Evolutionary conservation across 2,329 filamentous ascomycete genomes (phyloP).

Genomic region (Teratosphaeria pseudoeucalypti): DNA sequence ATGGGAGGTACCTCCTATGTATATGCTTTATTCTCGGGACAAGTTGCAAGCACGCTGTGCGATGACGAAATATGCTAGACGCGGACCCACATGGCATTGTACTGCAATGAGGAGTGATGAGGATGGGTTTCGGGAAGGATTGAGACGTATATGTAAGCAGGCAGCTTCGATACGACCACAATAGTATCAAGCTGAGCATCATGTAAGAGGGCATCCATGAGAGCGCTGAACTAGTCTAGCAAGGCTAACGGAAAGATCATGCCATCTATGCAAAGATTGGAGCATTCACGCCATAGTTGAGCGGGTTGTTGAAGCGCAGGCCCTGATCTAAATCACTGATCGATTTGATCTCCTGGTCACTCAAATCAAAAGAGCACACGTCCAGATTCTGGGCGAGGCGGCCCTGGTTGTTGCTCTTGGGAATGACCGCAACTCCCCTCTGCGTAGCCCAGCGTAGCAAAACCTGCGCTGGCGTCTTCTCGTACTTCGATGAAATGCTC

Average conservation of each 20-base stretch:
- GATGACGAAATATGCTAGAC: not conserved
- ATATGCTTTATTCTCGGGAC: not conserved
- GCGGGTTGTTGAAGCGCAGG: slow-evolving; percentile 67
- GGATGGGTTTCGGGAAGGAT: not conserved
- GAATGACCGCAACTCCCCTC: slow-evolving; percentile 69
- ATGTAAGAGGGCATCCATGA: not conserved
- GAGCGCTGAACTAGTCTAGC: not conserved
- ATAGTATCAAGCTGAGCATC: not conserved
- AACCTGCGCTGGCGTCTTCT: slow-evolving; percentile 67
- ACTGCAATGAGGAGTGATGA: not conserved
- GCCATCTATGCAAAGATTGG: slow-evolving; percentile 42
- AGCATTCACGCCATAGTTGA: slow-evolving; percentile 37
- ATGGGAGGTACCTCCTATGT: no score
- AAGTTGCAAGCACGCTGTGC: not conserved
- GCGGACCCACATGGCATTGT: not conserved
- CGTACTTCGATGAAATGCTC: slow-evolving; percentile 55
- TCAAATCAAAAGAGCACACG: slow-evolving; percentile 55
- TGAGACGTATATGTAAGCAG: not conserved
- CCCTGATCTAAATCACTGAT: slow-evolving; percentile 56
- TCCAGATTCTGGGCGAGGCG: slow-evolving; percentile 57
- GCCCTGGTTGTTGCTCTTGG: slow-evolving; percentile 54
- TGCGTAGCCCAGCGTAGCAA: slow-evolving; percentile 82
- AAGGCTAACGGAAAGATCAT: not conserved
- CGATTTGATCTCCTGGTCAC: slow-evolving; percentile 52
- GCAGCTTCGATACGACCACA: not conserved